Evolutionary conservation across 805 yeast species (phyloP).

Genomic region (Brettanomyces nanus): DNA sequence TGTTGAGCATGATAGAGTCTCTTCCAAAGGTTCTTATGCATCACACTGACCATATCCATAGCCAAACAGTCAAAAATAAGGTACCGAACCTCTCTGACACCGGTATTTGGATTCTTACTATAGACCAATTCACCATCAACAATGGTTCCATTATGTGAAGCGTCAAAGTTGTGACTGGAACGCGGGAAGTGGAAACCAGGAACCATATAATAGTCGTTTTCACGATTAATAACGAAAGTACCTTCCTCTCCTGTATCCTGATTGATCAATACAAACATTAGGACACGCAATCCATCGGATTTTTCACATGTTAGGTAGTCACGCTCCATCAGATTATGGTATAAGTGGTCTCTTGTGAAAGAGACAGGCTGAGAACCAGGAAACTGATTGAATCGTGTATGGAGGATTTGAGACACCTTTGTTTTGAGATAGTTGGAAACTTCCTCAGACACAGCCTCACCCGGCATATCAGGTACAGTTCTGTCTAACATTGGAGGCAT

Average conservation of each 20-base stretch:
- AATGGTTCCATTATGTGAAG: slow-evolving; percentile 78
- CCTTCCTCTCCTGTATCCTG: slow-evolving; percentile 76
- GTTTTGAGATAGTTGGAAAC: slow-evolving; percentile 60
- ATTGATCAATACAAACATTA: slow-evolving; percentile 55
- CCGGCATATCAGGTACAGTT: slow-evolving; percentile 81
- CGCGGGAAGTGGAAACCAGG: slow-evolving; percentile 81
- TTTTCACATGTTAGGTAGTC: slow-evolving; percentile 96
- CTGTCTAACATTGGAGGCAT: slow-evolving; percentile 18
- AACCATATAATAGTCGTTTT: slow-evolving; percentile 75
- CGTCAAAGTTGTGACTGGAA: slow-evolving; percentile 33
- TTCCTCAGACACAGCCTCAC: slow-evolving; percentile 64
- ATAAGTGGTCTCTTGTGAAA: slow-evolving; percentile 67
- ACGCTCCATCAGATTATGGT: slow-evolving; percentile 47
- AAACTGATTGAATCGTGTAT: slow-evolving; percentile 48
- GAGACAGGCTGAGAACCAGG: slow-evolving; percentile 97
- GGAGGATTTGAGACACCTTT: slow-evolving; percentile 57
- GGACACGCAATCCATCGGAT: slow-evolving; percentile 84
- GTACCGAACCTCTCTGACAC: slow-evolving; percentile 61
- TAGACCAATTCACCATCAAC: slow-evolving; percentile 91
- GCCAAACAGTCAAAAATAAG: slow-evolving; percentile 89
- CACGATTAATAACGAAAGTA: slow-evolving; percentile 81
- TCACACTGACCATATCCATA: slow-evolving; percentile 64
- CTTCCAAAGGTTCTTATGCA: slow-evolving; percentile 64
- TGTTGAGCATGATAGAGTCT: slow-evolving; percentile 82
- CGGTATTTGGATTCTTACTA: slow-evolving; percentile 47